Evolutionary conservation across 1,284 basidiomycete species (phyloP), one percentile per base, ranked within the genome.

Genomic region (Pseudozyma flocculosa): DNA sequence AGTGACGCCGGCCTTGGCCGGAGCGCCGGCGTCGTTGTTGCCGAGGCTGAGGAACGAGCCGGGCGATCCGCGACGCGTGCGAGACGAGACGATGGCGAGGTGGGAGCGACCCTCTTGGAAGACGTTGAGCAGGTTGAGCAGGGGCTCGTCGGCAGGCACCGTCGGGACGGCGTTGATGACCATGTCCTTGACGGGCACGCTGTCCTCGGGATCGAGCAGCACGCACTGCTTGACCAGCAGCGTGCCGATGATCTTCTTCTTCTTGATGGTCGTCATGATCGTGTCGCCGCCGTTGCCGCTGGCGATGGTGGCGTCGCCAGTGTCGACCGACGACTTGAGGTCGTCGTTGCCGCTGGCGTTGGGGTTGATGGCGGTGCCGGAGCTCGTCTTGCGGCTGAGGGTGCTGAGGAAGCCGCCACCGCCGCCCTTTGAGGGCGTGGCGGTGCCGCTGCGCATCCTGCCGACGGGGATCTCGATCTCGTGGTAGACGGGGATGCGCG

Each of bases 31-130:
- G 9, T 56, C 56, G 32, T 11, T 17, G 42, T 44, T 51, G 63
- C 68, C 45, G 52, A 67, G 55, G 37, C 75, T 70, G 43, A 73
- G 59, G 30, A 51, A 68, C 41, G 48, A 68, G 83, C 58, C 62
- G 14, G 62, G 57, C 41, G 54, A 60, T 17, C 41, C 56, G 23
- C 55, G 55, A 15, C 55, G 66, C 40, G 63, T 68, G 50, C 50
- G 70, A 86, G 59, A 70, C 17, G 75, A 73, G 24, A 94, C 90
- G 61, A 93, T 88, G 26, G 92, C 92, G 84, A 94, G 91, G 75
- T 94, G 91, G 39, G 87, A 89, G 37, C 89, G 84, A 11, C 91
- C 91, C 73, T 92, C 90, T 77, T 93, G 91, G 79, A 94, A 94
- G 57, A 84, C 87, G 76, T 93, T 91, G 47, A 94, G 83, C 62